Base-by-base conservation (phyloP, 163 green algal species). In the Coccomyxa subellipsoidea region DNA sequence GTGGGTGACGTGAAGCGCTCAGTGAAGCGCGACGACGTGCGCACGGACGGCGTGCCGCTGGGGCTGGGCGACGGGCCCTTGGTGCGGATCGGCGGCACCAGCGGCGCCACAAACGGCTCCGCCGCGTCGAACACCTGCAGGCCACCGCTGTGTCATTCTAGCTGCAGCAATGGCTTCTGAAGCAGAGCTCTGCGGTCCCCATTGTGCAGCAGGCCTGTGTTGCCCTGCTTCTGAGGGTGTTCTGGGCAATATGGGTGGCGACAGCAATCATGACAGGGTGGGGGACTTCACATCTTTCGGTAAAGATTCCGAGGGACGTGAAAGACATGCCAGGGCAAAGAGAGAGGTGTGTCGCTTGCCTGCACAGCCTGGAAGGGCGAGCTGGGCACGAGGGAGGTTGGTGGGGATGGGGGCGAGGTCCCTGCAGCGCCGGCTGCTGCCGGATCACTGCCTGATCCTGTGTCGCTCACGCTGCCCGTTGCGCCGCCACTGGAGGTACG, bases 1-100 rank as follows among this genome's bases (percentile, higher is more conserved):
- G 70, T 77, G 70, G 70, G 70, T 9, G 70, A 77, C 4, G 66
- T 73, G 66, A 36, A 73, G 66, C 66, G 66, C 29, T 73, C 66
- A 18, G 31, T 18, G 66, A 73, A 73, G 66, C 66, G 66, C n/a
- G 66, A 73, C 29, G 66, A 73, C 32, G 29, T 34, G 29, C 66
- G 66, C 66, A 59, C 47, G 47, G 47, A 8, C 23, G 66, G 8
- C 10, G 66, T 73, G 66, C 66, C 32, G 66, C 66, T 34, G 2
- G 66, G 27, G 27, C 66, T 73, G 66, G 27, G 27, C 1, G 8
- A 27, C 2, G 66, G 66, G 21, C 29, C 66, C 4, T 73, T 73
- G 66, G 66, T 73, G 27, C 66, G 27, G 66, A 73, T 73, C 29
- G 66, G 66, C 66, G 66, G 66, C 66, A 73, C 66, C n/a, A 34